Evolutionary conservation across 345 rosid species (phyloP).

Genomic region (Cardamine chenopodiifolia): DNA sequence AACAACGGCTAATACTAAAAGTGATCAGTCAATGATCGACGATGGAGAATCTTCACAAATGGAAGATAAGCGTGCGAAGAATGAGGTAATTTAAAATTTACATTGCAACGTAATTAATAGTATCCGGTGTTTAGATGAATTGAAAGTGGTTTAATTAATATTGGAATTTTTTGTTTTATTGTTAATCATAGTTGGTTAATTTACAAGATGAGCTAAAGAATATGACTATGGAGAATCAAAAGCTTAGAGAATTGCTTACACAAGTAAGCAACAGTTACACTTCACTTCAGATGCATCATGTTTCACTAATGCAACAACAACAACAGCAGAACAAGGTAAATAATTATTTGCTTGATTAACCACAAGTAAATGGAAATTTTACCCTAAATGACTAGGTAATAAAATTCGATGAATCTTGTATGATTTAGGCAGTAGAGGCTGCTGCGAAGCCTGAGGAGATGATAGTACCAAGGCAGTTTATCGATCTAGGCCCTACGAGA

Average conservation of each 20-base stretch:
- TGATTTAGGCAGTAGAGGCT: slow-evolving; percentile 51
- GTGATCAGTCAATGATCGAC: slow-evolving; percentile 81
- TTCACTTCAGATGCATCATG: slow-evolving; percentile 68
- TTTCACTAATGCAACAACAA: slow-evolving; percentile 61
- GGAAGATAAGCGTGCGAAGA: slow-evolving; percentile 58
- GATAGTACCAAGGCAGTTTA: slow-evolving; percentile 63
- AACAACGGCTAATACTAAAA: slow-evolving; percentile 62
- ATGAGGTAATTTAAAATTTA: slow-evolving; percentile 53
- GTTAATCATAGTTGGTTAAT: slow-evolving; percentile 50
- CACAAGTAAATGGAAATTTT: not conserved
- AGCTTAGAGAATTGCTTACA: slow-evolving; percentile 70
- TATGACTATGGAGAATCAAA: slow-evolving; percentile 74
- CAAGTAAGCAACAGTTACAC: slow-evolving; percentile 71
- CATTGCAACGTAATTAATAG: not conserved
- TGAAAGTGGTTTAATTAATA: not conserved
- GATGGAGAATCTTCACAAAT: slow-evolving; percentile 68
- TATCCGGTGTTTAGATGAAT: no score
- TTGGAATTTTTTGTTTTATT: not conserved
- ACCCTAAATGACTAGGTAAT: not conserved
- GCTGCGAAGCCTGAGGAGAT: slow-evolving; percentile 49
- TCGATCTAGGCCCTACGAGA: slow-evolving; percentile 58
- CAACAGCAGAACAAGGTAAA: slow-evolving; percentile 30
- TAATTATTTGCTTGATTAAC: not conserved
- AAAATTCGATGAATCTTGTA: not conserved
- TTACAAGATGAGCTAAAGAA: slow-evolving; percentile 70